Evolutionary conservation across 805 yeast species (phyloP), one percentile per base, ranked within the genome.

Genomic region (Cyberlindnera mrakii): DNA sequence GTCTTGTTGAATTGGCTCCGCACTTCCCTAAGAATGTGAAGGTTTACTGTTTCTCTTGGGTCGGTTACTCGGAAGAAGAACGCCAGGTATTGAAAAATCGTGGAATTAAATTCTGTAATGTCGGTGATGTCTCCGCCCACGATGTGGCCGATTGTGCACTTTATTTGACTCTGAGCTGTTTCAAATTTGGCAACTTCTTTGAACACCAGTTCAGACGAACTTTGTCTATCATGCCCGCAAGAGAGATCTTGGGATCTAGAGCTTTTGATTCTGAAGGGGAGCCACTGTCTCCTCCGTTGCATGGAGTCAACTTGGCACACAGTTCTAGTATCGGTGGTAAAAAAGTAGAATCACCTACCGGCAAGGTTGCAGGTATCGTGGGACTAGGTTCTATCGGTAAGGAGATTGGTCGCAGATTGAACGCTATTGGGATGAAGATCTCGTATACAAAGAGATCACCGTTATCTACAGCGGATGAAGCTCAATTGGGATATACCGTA

Each of bases 381-480:
- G 95, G 95, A 0, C 80, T 85, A 52, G 95, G 95, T 1, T 69
- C 77, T 23, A 85, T 85, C 50, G 95, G 95, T 5, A 72, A 74
- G 55, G 68, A 71, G 29, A 76, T 83, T 43, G 93, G 80, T 5
- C 62, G 59, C 42, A 70, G 82, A 51, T 66, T 85, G 47, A 40
- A 64, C 31, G 64, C 64, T 14, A 62, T 85, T 30, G 88, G 86
- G 8, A 79, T 85, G 85, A 62, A 74, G 17, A 67, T 85, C 30
- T 71, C 73, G 46, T 85, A 84, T 52, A 70, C 77, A 46, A 83
- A 82, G 53, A 69, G 89, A 52, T 64, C 66, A 0, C 60, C 65
- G 34, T 61, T 78, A 40, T 41, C 71, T 0, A 52, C 46, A 4
- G 58, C 67, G 3, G 64, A 55, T 10, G 43, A 42, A 4, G 70